A percentile compares a stretch with the other conserved stretches of the same genome.
Evolutionary conservation across 768 basidiomycete species (phyloP).

Genomic region (Mycena capillaripes): DNA sequence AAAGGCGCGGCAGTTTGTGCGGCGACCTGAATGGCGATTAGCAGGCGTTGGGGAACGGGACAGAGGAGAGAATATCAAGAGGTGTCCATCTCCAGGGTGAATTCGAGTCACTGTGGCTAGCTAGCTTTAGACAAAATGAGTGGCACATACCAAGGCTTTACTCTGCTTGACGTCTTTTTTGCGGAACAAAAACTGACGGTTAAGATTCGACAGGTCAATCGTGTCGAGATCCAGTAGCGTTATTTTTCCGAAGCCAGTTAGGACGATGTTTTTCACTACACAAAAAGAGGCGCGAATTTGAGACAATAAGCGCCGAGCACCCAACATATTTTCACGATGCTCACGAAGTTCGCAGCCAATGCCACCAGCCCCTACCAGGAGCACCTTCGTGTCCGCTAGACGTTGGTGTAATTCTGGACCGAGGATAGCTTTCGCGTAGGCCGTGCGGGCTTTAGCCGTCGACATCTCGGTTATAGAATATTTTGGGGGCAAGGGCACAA

Average conservation of each 20-base stretch:
- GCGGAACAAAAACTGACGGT: constrained; percentile 95
- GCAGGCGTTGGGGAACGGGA: not conserved
- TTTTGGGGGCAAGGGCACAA: too few relatives aligned
- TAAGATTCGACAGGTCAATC: constrained; percentile 97
- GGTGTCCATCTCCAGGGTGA: not conserved
- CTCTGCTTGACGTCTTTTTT: constrained; percentile 98
- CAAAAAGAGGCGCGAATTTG: not conserved
- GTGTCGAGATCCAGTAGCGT: constrained; percentile 97
- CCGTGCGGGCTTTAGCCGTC: constrained; percentile 62
- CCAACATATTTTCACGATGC: constrained; percentile 41
- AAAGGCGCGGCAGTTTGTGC: constrained; percentile 86
- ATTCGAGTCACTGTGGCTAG: not conserved
- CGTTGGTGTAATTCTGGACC: constrained; percentile 79
- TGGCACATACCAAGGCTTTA: constrained; percentile 86
- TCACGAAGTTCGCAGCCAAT: constrained; percentile 96
- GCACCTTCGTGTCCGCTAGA: constrained; percentile 75
- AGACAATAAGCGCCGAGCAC: not conserved
- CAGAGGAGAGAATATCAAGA: not conserved
- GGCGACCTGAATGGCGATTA: constrained; percentile 68
- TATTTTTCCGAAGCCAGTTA: constrained; percentile 93
- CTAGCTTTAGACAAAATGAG: not conserved
- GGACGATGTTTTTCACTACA: constrained; percentile 94
- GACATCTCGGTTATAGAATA: constrained; percentile 50
- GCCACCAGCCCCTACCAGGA: constrained; percentile 96
- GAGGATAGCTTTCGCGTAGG: constrained; percentile 84